Conservation (phyloP, 192 early-diverging fungal genomes). For the Backusella liffmaniae region DNA sequence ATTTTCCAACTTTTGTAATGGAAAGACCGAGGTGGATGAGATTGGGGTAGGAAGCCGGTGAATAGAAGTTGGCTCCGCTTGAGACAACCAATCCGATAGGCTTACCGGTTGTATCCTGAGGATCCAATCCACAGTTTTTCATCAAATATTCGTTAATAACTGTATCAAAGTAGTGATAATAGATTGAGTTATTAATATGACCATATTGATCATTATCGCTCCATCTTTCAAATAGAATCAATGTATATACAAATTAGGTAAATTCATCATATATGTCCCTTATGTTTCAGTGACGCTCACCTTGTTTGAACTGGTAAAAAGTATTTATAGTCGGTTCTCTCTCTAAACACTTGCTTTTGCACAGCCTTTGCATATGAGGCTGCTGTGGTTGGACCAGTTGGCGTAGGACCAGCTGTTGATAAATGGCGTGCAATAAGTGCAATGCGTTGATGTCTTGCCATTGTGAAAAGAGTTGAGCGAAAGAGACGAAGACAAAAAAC, state of each 20-base stretch:
- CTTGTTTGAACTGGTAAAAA: conserved; percentile 28
- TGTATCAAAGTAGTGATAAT: conserved; percentile 58
- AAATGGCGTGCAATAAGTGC: conserved; percentile 11
- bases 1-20: conserved; percentile 46
- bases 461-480: neutral
- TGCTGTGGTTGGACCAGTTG: neutral
- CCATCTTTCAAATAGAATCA: conserved; percentile 35
- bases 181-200: conserved; percentile 60
- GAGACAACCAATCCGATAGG: conserved; percentile 49
- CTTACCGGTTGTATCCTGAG: conserved; percentile 18
- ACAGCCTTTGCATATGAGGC: neutral
- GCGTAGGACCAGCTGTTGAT: neutral
- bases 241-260: neutral
- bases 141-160: conserved; percentile 57
- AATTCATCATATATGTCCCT: neutral
- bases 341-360: conserved; percentile 11
- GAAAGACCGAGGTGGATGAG: conserved; percentile 48
- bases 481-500: neutral
- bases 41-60: conserved; percentile 47
- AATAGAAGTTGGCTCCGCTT: conserved; percentile 41
- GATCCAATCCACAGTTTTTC: conserved; percentile 41
- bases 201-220: conserved; percentile 62
- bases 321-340: conserved; percentile 18
- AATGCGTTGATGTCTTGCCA: conserved; percentile 13
- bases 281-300: neutral